These are phyloP conservation scores for Didymella segeticola DNA, from an alignment of 2,329 filamentous ascomycete genomes.

Conservation along the genomic window DNA sequence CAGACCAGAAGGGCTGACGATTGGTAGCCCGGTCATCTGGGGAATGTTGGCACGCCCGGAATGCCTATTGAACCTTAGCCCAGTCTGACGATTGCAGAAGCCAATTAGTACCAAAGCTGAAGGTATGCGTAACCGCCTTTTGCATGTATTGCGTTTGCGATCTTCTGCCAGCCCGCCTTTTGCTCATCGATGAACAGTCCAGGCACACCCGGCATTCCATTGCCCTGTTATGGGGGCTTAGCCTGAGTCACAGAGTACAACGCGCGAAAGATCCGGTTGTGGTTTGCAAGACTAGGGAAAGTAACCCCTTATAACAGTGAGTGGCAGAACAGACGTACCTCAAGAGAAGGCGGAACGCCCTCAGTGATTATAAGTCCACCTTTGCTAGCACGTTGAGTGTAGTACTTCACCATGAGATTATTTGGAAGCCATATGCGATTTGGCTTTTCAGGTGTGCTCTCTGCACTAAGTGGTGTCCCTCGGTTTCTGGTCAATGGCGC, in stretches of 20 bases:
- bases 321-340: conserved; percentile 36
- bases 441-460: conserved; percentile 50
- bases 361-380: conserved; percentile 66
- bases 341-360: conserved; percentile 58
- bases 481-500: conserved; percentile 49
- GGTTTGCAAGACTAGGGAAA: not conserved
- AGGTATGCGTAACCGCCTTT: conserved; percentile 56
- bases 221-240: conserved; percentile 37
- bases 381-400: conserved; percentile 57
- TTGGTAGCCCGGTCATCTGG: conserved; percentile 48
- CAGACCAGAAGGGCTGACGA: conserved; percentile 52
- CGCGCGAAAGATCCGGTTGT: not conserved
- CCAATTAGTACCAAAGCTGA: conserved; percentile 43
- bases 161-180: conserved; percentile 56
- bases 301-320: not conserved
- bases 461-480: conserved; percentile 53
- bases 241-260: not conserved
- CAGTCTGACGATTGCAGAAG: not conserved
- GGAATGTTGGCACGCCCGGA: conserved; percentile 54
- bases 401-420: conserved; percentile 55
- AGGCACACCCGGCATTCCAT: conserved; percentile 35
- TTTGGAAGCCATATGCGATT: conserved; percentile 58
- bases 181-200: conserved; percentile 46
- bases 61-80: conserved; percentile 32
- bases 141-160: conserved; percentile 57